Percentiles rank a stretch among this genome's conserved stretches.
Evolutionary conservation across 78 protist species (phyloP).

Genomic region (Guillardia theta): DNA sequence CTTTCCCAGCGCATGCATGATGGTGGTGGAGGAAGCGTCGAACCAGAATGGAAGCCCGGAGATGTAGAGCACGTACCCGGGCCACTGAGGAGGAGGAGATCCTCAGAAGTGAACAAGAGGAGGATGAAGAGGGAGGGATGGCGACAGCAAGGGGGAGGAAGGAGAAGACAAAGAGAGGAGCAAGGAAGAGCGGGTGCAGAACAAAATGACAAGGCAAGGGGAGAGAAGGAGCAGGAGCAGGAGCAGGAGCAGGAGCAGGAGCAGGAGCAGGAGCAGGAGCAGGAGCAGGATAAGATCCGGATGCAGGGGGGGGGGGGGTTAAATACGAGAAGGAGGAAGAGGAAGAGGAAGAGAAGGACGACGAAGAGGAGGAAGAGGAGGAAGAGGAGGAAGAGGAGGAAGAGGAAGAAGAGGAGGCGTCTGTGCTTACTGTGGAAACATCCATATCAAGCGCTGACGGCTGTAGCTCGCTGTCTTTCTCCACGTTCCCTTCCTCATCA

Average conservation of each 20-base stretch:
- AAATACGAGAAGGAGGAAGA: not conserved
- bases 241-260: not conserved
- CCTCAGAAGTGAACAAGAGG: not conserved
- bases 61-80: not conserved
- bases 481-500: not conserved
- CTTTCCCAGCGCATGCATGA: not conserved
- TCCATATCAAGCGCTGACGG: not conserved
- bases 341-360: not conserved
- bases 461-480: not conserved
- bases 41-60: conserved; percentile 23
- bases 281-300: not conserved
- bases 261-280: not conserved
- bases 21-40: not conserved
- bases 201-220: not conserved
- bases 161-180: not conserved
- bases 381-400: not conserved
- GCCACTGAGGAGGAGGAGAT: not conserved
- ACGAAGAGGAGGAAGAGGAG: not conserved
- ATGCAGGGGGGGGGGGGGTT: not conserved
- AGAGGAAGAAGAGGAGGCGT: not conserved
- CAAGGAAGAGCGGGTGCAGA: not conserved
- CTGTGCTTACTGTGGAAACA: not conserved
- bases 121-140: not conserved
- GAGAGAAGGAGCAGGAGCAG: not conserved
- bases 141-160: not conserved